Conservation (phyloP, 1,284 basidiomycete species). For the Microbotryum intermedium region DNA sequence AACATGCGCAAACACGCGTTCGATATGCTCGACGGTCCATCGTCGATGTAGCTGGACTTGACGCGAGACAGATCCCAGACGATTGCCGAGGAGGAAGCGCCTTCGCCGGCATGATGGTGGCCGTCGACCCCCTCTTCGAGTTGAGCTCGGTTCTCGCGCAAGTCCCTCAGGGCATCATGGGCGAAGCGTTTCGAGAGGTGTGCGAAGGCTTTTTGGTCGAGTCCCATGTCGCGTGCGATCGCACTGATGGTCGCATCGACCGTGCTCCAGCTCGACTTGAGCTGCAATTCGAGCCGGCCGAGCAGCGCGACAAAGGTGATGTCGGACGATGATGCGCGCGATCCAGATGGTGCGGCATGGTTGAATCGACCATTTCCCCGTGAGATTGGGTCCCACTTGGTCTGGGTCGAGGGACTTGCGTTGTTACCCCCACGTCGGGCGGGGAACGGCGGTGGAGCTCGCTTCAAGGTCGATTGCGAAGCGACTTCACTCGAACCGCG, state of each 20-base stretch:
- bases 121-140: neutral
- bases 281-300: slow-evolving; percentile 13
- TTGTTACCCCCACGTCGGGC: too few species aligned
- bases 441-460: too few species aligned
- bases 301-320: slow-evolving; percentile 2
- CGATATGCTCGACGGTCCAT: slow-evolving; percentile 7
- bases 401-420: too few species aligned
- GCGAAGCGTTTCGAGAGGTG: neutral
- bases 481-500: too few species aligned
- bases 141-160: too few species aligned
- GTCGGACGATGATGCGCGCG: neutral
- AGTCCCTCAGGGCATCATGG: neutral
- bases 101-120: neutral
- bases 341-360: too few species aligned
- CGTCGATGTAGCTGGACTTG: slow-evolving; percentile 1
- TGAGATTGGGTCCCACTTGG: too few species aligned
- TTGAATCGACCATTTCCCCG: too few species aligned
- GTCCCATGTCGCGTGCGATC: slow-evolving; percentile 13
- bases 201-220: neutral
- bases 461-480: too few species aligned
- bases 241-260: neutral
- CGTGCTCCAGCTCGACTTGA: slow-evolving; percentile 8
- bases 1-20: slow-evolving; percentile 13
- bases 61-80: slow-evolving; percentile 12
- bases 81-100: neutral